A percentile compares a stretch with the other conserved stretches of the same genome.
Conservation (phyloP, 176 grass and related monocot genomes). For the Carex kokanica region DNA sequence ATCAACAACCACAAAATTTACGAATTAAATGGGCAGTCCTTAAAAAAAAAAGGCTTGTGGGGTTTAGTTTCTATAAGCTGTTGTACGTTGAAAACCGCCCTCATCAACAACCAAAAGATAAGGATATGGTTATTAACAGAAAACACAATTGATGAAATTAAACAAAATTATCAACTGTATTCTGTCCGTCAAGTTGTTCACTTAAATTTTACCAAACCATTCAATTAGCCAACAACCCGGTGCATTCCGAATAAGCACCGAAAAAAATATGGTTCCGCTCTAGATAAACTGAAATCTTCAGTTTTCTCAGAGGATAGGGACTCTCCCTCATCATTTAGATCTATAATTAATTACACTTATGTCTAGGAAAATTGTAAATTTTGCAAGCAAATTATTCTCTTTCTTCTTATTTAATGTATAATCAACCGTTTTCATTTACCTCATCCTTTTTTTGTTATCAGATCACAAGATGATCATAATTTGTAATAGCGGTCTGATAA, state of each 20-base stretch:
- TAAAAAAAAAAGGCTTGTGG: too few relatives aligned
- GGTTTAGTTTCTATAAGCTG: too few relatives aligned
- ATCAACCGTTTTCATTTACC: neutral
- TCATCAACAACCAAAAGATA: neutral
- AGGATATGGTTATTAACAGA: neutral
- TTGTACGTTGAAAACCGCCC: neutral
- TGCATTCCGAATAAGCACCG: too few relatives aligned
- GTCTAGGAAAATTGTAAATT: neutral
- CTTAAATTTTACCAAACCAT: neutral
- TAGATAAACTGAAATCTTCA: too few relatives aligned
- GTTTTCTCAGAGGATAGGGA: too few relatives aligned
- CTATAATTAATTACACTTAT: neutral
- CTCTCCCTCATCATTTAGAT: neutral
- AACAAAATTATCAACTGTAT: neutral
- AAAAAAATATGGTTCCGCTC: too few relatives aligned
- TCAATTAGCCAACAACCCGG: neutral
- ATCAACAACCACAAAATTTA: too few relatives aligned
- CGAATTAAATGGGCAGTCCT: too few relatives aligned
- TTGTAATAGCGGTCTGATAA: neutral
- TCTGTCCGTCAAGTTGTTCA: neutral
- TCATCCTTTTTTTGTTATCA: neutral
- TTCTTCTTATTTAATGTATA: neutral
- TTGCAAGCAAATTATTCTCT: neutral
- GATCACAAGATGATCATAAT: neutral
- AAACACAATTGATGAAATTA: neutral